Conservation (phyloP, 2,329 filamentous ascomycete genomes). For the Coniochaeta hoffmannii region DNA sequence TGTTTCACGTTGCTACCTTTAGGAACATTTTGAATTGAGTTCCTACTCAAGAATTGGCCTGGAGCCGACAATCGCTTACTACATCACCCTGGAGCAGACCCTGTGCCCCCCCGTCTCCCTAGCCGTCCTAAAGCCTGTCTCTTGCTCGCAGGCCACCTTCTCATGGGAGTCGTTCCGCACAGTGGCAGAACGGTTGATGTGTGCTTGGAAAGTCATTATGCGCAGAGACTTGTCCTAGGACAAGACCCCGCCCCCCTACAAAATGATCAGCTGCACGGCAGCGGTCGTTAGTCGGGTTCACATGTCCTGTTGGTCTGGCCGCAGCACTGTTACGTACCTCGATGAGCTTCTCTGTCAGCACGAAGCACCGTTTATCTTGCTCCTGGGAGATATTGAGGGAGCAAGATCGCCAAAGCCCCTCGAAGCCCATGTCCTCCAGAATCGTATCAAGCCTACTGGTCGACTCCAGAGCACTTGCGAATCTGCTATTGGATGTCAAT, state of each 20-base stretch:
- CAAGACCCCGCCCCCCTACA: neutral
- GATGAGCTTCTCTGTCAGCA: conserved; percentile 52
- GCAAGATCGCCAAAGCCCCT: conserved; percentile 53
- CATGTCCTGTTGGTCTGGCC: neutral
- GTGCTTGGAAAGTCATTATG: neutral
- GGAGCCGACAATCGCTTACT: no score
- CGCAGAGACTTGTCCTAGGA: neutral
- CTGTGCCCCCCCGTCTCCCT: no score
- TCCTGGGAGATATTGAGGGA: conserved; percentile 42
- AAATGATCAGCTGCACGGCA: conserved; percentile 9
- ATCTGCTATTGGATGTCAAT: conserved; percentile 46
- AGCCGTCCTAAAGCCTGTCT: no score
- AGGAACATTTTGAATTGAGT: no score
- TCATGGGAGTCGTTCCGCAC: no score
- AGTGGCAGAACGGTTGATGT: no score
- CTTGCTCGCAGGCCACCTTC: no score
- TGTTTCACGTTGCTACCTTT: no score
- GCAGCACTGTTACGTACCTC: conserved; percentile 35
- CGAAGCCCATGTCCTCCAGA: conserved; percentile 54
- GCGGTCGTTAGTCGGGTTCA: neutral
- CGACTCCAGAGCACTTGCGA: conserved; percentile 39
- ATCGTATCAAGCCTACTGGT: conserved; percentile 41
- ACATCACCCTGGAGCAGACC: no score
- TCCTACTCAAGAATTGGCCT: no score
- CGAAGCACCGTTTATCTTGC: conserved; percentile 43